A percentile compares a stretch with the other conserved stretches of the same genome.
Evolutionary conservation across 257 asterid genomes (phyloP).

Genomic region (Jasminum sambac): DNA sequence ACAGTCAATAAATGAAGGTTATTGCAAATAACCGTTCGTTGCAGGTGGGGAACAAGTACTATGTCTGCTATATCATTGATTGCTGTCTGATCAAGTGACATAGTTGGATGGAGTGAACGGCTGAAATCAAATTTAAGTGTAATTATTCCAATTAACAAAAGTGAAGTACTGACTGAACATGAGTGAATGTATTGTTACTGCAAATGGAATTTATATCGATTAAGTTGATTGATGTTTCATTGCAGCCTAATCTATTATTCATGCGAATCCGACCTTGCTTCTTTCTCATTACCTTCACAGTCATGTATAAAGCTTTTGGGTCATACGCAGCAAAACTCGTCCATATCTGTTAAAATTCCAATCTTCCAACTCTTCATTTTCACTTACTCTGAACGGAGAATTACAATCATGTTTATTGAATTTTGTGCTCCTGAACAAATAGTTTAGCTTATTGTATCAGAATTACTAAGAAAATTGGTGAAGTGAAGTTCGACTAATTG

Average conservation of each 20-base stretch:
- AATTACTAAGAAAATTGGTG: background rate
- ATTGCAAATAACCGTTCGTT: no score
- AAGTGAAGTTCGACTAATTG: background rate
- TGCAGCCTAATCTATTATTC: background rate
- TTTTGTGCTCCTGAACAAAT: background rate
- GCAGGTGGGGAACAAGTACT: no score
- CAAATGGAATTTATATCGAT: background rate
- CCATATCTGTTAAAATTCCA: background rate
- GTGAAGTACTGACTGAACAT: no score
- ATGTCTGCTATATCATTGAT: no score
- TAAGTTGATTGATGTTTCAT: background rate
- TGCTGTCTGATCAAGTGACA: no score
- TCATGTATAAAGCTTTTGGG: background rate
- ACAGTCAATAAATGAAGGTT: no score
- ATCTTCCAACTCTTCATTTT: background rate
- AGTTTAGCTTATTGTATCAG: background rate
- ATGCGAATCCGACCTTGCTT: background rate
- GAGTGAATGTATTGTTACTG: no score
- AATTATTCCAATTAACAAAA: no score
- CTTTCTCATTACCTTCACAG: background rate
- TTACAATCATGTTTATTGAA: background rate
- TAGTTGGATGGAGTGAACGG: no score
- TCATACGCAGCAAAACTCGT: background rate
- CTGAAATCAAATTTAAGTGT: no score
- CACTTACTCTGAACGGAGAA: background rate